A percentile compares a stretch with the other conserved stretches of the same genome.
These are phyloP conservation scores for Xylaria hypoxylon DNA, from an alignment of 2,329 filamentous ascomycete species.

Conservation along the genomic window DNA sequence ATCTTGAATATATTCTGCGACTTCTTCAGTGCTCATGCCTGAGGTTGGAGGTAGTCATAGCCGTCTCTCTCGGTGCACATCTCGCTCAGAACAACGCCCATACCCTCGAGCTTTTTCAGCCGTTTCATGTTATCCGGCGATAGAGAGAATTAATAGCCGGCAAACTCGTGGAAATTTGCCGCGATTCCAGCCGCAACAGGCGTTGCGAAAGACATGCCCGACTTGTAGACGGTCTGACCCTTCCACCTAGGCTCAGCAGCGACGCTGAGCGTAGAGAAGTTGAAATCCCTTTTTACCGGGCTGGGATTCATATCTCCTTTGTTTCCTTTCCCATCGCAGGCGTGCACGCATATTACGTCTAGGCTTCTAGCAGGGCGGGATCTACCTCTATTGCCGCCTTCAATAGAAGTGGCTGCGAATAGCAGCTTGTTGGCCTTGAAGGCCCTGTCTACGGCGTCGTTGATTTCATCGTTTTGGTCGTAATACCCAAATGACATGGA, in stretches of 20 bases:
- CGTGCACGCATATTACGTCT: constrained; percentile 14
- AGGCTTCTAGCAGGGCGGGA: neutral
- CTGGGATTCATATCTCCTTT: constrained; percentile 3
- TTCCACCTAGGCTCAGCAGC: constrained; percentile 6
- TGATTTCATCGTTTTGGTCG: neutral
- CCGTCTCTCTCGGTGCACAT: constrained; percentile 8
- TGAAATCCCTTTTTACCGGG: neutral
- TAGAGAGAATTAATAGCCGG: neutral
- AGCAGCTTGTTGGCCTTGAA: constrained; percentile 1
- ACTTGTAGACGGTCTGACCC: neutral
- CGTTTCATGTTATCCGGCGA: neutral
- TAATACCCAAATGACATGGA: constrained; percentile 17
- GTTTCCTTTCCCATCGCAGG: constrained; percentile 13
- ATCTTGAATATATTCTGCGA: neutral
- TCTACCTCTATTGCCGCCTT: neutral
- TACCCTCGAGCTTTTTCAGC: neutral
- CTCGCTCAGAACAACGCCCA: neutral
- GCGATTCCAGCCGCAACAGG: constrained; percentile 13
- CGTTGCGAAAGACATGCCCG: constrained; percentile 23
- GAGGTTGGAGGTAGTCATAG: constrained; percentile 9
- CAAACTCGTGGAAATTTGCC: constrained; percentile 16
- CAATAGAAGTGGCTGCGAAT: constrained; percentile 11
- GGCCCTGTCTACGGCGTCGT: constrained; percentile 2
- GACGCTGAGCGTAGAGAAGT: constrained; percentile 12
- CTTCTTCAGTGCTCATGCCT: constrained; percentile 7